Conservation (phyloP, 345 rosid species). For the Syzygium aqueum region DNA sequence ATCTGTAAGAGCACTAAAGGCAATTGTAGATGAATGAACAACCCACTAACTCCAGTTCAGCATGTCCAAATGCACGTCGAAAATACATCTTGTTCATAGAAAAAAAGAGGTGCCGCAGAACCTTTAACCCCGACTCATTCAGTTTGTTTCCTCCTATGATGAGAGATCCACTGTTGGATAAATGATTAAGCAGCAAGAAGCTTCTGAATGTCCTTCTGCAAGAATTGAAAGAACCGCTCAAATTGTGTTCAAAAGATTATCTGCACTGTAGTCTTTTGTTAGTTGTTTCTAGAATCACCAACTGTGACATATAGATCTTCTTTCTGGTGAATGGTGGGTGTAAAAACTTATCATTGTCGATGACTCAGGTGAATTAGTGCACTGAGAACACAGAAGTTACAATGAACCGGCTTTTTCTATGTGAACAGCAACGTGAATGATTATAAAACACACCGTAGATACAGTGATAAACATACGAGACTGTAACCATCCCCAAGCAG, state of each 20-base stretch:
- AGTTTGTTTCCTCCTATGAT: neutral
- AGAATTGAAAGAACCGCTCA: neutral
- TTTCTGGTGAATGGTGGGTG: neutral
- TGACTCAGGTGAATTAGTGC: neutral
- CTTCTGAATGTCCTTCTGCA: conserved; percentile 68
- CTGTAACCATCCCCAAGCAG: neutral
- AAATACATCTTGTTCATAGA: neutral
- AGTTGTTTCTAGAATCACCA: accelerated
- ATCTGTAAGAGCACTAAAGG: neutral
- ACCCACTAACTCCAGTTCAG: neutral
- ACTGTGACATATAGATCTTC: neutral
- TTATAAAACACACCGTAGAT: neutral
- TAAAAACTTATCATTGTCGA: neutral
- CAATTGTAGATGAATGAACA: neutral
- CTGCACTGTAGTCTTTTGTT: neutral
- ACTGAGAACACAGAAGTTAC: neutral
- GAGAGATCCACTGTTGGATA: neutral
- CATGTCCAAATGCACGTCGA: neutral
- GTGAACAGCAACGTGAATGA: neutral
- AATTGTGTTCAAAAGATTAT: neutral
- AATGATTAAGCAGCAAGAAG: conserved; percentile 35
- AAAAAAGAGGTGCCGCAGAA: neutral
- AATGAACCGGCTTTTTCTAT: neutral
- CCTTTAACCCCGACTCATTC: neutral
- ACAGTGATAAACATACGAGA: neutral